These are phyloP conservation scores for Verticillium zaregamsianum DNA, from an alignment of 2,329 filamentous ascomycete genomes.

Conservation along the genomic window DNA sequence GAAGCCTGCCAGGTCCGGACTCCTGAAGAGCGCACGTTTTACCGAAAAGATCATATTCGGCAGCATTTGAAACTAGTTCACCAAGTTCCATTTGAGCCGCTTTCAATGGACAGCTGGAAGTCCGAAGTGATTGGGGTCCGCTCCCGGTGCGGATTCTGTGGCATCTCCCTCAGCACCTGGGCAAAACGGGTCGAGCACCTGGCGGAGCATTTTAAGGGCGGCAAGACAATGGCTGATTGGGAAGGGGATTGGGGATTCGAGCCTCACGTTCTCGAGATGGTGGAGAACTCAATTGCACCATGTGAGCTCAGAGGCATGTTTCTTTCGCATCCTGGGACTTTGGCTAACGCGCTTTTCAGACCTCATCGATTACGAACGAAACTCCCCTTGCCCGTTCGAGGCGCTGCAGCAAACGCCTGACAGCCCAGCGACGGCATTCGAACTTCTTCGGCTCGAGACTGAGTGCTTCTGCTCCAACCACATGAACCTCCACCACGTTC, in stretches of 20 bases:
- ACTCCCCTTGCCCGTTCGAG: slow-evolving; percentile 26
- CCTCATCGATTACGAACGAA: slow-evolving; percentile 33
- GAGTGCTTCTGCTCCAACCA: slow-evolving; percentile 46
- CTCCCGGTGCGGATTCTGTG: slow-evolving; percentile 63
- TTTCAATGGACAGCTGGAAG: slow-evolving; percentile 65
- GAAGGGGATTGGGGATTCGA: slow-evolving; percentile 69
- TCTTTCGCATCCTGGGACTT: slow-evolving; percentile 33
- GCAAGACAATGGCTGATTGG: slow-evolving; percentile 65
- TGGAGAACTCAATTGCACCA: slow-evolving; percentile 63
- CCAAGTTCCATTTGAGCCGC: slow-evolving; percentile 53
- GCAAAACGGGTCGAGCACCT: slow-evolving; percentile 58
- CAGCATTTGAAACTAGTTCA: slow-evolving; percentile 62
- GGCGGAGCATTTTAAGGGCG: slow-evolving; percentile 64
- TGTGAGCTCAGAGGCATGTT: slow-evolving; percentile 41
- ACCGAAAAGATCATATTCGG: slow-evolving; percentile 62
- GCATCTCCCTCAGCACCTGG: slow-evolving; percentile 59
- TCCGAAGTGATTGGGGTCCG: slow-evolving; percentile 55
- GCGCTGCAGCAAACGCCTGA: slow-evolving; percentile 13
- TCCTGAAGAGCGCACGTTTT: slow-evolving; percentile 58
- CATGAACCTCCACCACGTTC: slow-evolving; percentile 31
- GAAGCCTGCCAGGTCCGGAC: slow-evolving; percentile 63
- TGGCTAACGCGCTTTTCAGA: slow-evolving; percentile 16
- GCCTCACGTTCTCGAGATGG: slow-evolving; percentile 53
- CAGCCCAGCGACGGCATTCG: slow-evolving; percentile 7
- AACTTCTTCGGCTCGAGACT: slow-evolving; percentile 44